A percentile compares a stretch with the other conserved stretches of the same genome.
Conservation (phyloP, 139 green algal species). For the Volvox africanus region DNA sequence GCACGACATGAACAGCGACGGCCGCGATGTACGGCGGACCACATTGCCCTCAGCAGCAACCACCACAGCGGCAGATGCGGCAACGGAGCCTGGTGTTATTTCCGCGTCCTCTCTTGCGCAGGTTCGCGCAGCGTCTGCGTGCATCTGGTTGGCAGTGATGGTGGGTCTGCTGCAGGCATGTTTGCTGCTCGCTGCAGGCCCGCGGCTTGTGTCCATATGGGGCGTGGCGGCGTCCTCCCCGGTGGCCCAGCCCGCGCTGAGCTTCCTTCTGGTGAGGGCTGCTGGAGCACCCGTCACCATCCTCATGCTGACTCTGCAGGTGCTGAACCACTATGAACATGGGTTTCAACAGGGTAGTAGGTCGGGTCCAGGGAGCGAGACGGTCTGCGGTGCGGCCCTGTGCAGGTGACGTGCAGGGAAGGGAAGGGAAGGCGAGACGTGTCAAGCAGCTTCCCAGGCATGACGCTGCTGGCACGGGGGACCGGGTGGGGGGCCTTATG, state of each 20-base stretch:
- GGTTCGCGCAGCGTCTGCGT: slow-evolving; percentile 38
- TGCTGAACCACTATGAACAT: slow-evolving; percentile 47
- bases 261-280: slow-evolving; percentile 71
- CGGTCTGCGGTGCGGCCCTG: too few species aligned
- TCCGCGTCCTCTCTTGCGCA: background rate
- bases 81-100: background rate
- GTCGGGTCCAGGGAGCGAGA: too few species aligned
- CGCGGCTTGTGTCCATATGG: slow-evolving; percentile 56
- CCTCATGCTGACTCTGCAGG: slow-evolving; percentile 77
- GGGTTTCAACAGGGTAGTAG: too few species aligned
- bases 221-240: slow-evolving; percentile 49
- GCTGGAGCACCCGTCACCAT: slow-evolving; percentile 73
- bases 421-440: too few species aligned
- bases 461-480: too few species aligned
- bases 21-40: too few species aligned
- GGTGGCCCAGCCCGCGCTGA: slow-evolving; percentile 43
- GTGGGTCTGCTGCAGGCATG: slow-evolving; percentile 59
- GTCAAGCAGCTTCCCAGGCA: too few species aligned
- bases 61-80: background rate
- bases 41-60: too few species aligned
- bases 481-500: too few species aligned
- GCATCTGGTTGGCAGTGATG: slow-evolving; percentile 46
- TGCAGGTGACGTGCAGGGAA: too few species aligned
- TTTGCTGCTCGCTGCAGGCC: slow-evolving; percentile 59
- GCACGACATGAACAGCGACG: too few species aligned